phyloP scores from a whole-genome alignment of 1,139 yeast species.

The Scheffersomyces lignicola region DNA sequence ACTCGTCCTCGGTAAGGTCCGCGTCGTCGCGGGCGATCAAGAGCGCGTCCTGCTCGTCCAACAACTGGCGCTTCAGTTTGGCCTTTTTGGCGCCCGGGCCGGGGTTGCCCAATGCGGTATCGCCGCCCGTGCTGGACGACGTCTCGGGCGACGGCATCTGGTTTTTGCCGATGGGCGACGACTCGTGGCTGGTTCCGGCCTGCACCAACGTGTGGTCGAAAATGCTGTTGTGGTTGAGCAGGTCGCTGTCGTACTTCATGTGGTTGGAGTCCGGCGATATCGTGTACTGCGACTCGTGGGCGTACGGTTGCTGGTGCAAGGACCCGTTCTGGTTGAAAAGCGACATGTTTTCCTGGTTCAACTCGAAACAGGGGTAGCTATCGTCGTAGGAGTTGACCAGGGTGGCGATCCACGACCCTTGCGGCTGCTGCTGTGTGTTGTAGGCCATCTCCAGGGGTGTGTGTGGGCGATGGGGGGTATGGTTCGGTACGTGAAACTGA shows the following conservation, averaged over 20 bases:
- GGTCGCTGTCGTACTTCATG: conserved; percentile 2
- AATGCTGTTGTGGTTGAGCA: background rate
- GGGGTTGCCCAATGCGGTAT: background rate
- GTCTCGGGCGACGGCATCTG: conserved; percentile 2
- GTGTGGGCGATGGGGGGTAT: too few species aligned
- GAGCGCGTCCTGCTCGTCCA: conserved; percentile 40
- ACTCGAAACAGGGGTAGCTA: conserved; percentile 11
- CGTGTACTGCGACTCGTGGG: background rate
- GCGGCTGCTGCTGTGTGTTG: too few species aligned
- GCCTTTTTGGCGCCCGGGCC: background rate
- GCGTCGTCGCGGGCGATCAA: conserved; percentile 42
- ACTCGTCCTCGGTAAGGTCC: conserved; percentile 48
- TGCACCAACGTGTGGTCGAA: background rate
- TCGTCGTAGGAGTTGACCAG: conserved; percentile 6
- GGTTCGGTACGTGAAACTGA: too few species aligned
- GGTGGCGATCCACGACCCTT: too few species aligned
- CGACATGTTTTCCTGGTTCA: conserved; percentile 13
- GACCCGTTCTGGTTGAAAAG: conserved; percentile 8
- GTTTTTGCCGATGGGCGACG: conserved; percentile 2
- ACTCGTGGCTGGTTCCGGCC: background rate
- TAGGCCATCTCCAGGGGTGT: too few species aligned
- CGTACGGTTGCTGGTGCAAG: background rate
- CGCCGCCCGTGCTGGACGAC: background rate
- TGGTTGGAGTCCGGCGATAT: conserved; percentile 2
- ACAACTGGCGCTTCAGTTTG: conserved; percentile 23